Percentiles rank a stretch among this genome's conserved stretches.
phyloP scores from a whole-genome alignment of 495 filamentous ascomycete genomes.

The Penicillium taxi region DNA sequence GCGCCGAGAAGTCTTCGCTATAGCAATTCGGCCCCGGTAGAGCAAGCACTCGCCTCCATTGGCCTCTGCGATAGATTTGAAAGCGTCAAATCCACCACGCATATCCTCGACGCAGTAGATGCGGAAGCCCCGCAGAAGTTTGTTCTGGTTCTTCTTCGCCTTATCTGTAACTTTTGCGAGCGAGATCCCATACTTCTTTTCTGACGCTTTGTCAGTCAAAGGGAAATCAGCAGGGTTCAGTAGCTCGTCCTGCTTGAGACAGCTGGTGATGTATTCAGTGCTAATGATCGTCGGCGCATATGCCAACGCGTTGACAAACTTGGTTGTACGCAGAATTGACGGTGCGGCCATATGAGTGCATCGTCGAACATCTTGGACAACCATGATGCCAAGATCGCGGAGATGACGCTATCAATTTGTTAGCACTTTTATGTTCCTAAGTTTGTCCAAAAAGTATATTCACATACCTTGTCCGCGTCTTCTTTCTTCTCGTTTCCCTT shows the following conservation, averaged over 20 bases:
- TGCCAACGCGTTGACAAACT: conserved; percentile 84
- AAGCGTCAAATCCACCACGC: conserved; percentile 73
- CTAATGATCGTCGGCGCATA: conserved; percentile 64
- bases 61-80: conserved; percentile 70
- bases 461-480: conserved; percentile 67
- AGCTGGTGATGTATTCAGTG: conserved; percentile 70
- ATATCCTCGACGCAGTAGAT: conserved; percentile 76
- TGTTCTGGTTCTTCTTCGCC: conserved; percentile 66
- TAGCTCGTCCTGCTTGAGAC: conserved; percentile 53
- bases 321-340: conserved; percentile 74
- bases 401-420: conserved; percentile 58
- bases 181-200: conserved; percentile 59
- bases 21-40: conserved; percentile 64
- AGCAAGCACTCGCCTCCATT: conserved; percentile 78
- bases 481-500: conserved; percentile 60
- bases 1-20: conserved; percentile 41
- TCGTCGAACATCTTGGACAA: conserved; percentile 62
- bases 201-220: conserved; percentile 61
- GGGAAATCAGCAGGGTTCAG: conserved; percentile 53
- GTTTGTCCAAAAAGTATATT: not conserved
- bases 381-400: conserved; percentile 72
- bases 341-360: conserved; percentile 88
- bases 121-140: conserved; percentile 60
- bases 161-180: conserved; percentile 55
- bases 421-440: conserved; percentile 7